Evolutionary conservation across 345 rosid genomes (phyloP).

Genomic region (Durio zibethinus): DNA sequence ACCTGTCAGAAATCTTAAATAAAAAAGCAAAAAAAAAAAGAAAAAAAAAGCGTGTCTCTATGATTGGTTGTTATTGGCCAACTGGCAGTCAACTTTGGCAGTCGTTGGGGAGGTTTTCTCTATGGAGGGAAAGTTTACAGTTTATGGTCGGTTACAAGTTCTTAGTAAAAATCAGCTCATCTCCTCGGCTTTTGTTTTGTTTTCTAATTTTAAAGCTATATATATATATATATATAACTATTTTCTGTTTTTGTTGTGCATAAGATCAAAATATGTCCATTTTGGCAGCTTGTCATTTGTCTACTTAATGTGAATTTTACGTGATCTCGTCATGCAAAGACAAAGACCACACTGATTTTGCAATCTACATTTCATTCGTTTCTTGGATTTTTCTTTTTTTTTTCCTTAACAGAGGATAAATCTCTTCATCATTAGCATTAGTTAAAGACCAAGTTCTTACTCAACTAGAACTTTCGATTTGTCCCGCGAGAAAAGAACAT

Average conservation of each 20-base stretch:
- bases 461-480: not conserved
- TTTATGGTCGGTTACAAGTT: not conserved
- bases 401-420: not conserved
- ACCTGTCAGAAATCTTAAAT: not conserved
- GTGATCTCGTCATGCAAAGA: not conserved
- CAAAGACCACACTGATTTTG: not conserved
- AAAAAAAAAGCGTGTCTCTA: conserved; percentile 2
- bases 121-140: not conserved
- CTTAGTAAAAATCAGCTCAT: not conserved
- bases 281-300: not conserved
- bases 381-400: not conserved
- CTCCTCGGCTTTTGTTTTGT: too few relatives aligned
- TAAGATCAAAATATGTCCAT: not conserved
- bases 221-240: too few relatives aligned
- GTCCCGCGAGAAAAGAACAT: not conserved
- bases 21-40: too few relatives aligned
- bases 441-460: not conserved
- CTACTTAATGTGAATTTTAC: not conserved
- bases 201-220: not conserved
- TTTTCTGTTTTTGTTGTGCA: not conserved
- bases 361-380: not conserved
- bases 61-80: conserved; percentile 6
- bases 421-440: too few relatives aligned
- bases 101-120: not conserved
- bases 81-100: conserved; percentile 7